Base-by-base conservation (phyloP, 2,329 filamentous ascomycete genomes). In the Penicillium sp. region DNA sequence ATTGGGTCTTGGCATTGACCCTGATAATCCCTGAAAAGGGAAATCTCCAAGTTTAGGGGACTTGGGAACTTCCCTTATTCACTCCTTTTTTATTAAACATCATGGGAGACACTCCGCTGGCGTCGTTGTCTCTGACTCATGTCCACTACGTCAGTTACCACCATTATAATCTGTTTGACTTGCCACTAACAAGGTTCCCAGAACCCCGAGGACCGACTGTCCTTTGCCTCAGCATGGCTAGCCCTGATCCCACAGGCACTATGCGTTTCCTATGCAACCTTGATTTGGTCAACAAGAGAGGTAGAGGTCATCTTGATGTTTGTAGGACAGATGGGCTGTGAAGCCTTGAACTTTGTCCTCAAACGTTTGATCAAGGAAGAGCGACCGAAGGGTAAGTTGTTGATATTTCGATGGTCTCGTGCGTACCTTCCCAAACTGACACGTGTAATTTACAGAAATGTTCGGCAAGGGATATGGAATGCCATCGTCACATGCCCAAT, bases 381-480 rank as follows among this genome's bases (percentile, higher is more conserved):
- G 74, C 84, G 94, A 49, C 94, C 94, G 29, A 84, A 82, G 61
- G 88, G 88, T 85, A 88, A 80, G 82, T 75, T 25, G 5, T 40
- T 8, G 13, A 31, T 21, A 6, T 33, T 8, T 23, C 23, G 34
- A 33, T 41, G 27, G n/a, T 31, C 36, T n/a, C 41, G n/a, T 36
- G 39, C 9, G 31, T 15, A 21, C 29, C 25, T 23, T 21, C 27
- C 36, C 36, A 52, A 29, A 58, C 39, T 45, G 11, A 29, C n/a
- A 44, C 53, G 25, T 55, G 53, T 33, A 44, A 38, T 50, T 19
- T 19, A 36, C 40, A 87, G 84, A 84, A 75, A 85, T 87, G 80
- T 87, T 92, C 70, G 85, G 91, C 55, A 96, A 96, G 75, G 94
- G 94, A 62, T 99, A 99, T 72, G 95, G 94, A 67, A 99, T 99